Conservation (phyloP, 768 basidiomycete species). For the Tubosaeta sp. region DNA sequence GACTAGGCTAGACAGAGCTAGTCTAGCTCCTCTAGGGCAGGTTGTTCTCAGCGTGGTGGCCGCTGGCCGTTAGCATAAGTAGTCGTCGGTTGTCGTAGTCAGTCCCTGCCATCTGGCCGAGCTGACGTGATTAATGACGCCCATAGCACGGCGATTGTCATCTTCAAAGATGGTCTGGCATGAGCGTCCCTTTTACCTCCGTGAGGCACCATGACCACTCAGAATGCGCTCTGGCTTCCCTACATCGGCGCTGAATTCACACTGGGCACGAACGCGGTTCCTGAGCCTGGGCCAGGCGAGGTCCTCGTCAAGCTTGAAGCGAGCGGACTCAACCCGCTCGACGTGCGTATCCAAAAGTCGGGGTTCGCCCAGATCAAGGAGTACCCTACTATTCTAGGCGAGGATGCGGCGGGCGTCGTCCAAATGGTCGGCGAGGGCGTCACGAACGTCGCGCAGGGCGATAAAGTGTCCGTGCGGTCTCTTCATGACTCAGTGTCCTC, state of each 20-base stretch:
- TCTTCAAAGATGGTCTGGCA: no score
- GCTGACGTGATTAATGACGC: neutral
- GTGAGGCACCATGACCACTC: neutral
- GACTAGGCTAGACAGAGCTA: no score
- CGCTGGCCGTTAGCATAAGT: no score
- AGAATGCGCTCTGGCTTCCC: constrained; percentile 16
- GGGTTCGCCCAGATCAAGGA: constrained; percentile 19
- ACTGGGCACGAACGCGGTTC: constrained; percentile 17
- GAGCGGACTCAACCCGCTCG: constrained; percentile 42
- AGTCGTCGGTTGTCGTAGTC: no score
- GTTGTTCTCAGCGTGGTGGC: no score
- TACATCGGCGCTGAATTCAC: constrained; percentile 9
- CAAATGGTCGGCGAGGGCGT: constrained; percentile 36
- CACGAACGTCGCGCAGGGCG: constrained; percentile 29
- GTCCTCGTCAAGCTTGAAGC: constrained; percentile 40
- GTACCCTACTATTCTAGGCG: constrained; percentile 36
- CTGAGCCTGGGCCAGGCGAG: constrained; percentile 38
- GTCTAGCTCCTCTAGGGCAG: no score
- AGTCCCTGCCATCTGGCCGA: neutral
- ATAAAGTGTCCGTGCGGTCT: constrained; percentile 30
- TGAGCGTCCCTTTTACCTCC: neutral
- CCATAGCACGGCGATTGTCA: neutral
- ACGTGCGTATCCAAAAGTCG: constrained; percentile 20
- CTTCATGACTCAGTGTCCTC: neutral
- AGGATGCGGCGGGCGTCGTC: constrained; percentile 35